phyloP scores from a whole-genome alignment of 202 grass and related monocot genomes.

The Panicum hallii region DNA sequence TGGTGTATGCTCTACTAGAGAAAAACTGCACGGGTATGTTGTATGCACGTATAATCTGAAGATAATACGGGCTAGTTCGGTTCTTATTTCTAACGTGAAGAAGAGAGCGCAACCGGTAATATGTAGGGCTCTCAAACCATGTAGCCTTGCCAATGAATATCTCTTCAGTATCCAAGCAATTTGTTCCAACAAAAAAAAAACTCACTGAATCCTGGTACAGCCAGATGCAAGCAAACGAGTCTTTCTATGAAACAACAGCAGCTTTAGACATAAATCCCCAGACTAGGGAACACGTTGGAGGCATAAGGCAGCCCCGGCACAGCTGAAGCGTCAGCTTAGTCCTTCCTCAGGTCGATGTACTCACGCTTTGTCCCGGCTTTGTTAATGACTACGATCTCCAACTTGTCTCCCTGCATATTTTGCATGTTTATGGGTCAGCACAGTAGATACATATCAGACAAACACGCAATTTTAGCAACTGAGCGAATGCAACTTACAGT shows the following conservation, averaged over 20 bases:
- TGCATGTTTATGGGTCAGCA: constrained; percentile 13
- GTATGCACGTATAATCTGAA: background rate
- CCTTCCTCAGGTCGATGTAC: constrained; percentile 95
- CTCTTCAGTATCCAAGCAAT: constrained; percentile 29
- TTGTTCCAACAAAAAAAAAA: constrained; percentile 33
- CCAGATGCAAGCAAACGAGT: constrained; percentile 39
- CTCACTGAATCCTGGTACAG: constrained; percentile 46
- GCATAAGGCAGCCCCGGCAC: constrained; percentile 26
- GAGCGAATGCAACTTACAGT: constrained; percentile 59
- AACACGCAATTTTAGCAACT: background rate
- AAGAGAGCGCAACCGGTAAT: background rate
- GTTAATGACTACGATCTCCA: constrained; percentile 95
- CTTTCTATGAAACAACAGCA: constrained; percentile 39
- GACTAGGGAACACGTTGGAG: background rate
- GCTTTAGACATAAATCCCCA: constrained; percentile 27
- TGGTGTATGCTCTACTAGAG: background rate
- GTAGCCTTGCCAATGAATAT: constrained; percentile 23
- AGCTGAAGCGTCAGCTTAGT: constrained; percentile 50
- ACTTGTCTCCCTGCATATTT: constrained; percentile 80
- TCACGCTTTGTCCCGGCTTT: constrained; percentile 74
- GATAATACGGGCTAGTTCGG: background rate
- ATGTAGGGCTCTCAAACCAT: background rate
- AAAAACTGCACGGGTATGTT: background rate
- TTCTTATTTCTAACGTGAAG: background rate
- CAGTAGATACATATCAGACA: background rate